Percentiles rank a stretch among this genome's conserved stretches.
These are phyloP conservation scores for Cinnamomum micranthum DNA, from an alignment of 164 flowering plant genomes.

Conservation along the genomic window DNA sequence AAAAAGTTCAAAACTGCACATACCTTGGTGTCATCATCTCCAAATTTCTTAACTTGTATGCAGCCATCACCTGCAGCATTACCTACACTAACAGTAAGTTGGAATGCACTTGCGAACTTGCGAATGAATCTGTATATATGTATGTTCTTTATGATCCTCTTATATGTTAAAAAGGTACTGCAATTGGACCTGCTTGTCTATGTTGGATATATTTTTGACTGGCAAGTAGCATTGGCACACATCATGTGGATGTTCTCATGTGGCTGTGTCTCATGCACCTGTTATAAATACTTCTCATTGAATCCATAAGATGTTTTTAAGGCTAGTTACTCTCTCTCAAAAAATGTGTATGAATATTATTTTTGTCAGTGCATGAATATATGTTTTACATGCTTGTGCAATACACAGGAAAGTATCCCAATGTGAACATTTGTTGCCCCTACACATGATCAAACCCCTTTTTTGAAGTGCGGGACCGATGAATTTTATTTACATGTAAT, in stretches of 20 bases:
- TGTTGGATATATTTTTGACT: not conserved
- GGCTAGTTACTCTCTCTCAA: not conserved
- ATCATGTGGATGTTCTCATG: not conserved
- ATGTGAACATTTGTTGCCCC: too few relatives aligned
- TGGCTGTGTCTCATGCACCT: not conserved
- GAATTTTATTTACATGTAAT: too few relatives aligned
- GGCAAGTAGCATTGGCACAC: not conserved
- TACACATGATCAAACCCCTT: too few relatives aligned
- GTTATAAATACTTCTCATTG: not conserved
- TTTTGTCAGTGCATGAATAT: not conserved
- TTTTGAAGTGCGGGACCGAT: too few relatives aligned
- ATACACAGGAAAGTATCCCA: too few relatives aligned
- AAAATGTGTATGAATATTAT: not conserved
- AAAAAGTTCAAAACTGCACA: constrained; percentile 21
- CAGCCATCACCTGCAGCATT: constrained; percentile 21
- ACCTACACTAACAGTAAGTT: constrained; percentile 21
- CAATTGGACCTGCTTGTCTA: not conserved
- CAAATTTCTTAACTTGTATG: constrained; percentile 9
- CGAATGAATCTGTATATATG: not conserved
- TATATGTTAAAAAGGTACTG: not conserved
- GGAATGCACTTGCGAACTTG: not conserved
- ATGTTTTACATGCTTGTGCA: too few relatives aligned
- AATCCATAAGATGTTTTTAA: not conserved
- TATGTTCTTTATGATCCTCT: not conserved
- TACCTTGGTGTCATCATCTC: constrained; percentile 6